These are phyloP conservation scores for Fraxinus sp. DNA, from an alignment of 305 asterid genomes.

Conservation along the genomic window DNA sequence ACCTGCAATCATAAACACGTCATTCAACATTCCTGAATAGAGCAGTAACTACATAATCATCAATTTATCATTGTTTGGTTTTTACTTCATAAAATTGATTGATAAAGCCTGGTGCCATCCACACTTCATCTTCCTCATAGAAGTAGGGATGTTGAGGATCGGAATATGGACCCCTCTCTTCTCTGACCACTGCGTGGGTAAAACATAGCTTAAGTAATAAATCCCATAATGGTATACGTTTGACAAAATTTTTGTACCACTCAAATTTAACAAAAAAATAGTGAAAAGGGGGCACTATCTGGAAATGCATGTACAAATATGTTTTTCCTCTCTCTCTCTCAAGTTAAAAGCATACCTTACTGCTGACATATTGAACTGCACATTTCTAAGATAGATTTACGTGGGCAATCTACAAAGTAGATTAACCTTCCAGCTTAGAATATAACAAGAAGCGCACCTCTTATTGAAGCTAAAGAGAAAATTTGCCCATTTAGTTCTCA, in stretches of 20 bases:
- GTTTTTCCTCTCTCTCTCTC: background rate
- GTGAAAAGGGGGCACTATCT: background rate
- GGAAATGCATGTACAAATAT: background rate
- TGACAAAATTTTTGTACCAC: background rate
- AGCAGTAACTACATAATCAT: background rate
- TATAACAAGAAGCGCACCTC: background rate
- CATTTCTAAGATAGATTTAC: background rate
- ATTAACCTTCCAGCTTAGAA: background rate
- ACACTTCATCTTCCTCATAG: slow-evolving; percentile 93
- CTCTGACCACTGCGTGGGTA: slow-evolving; percentile 76
- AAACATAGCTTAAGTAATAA: slow-evolving; percentile 3
- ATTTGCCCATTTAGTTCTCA: background rate
- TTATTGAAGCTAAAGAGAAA: background rate
- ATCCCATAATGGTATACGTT: background rate
- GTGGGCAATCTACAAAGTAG: background rate
- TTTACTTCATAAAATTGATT: slow-evolving; percentile 88
- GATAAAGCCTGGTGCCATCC: slow-evolving; percentile 99
- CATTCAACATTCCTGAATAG: slow-evolving; percentile 14
- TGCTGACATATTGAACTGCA: background rate
- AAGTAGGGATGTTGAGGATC: slow-evolving; percentile 98
- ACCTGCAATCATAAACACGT: slow-evolving; percentile 49
- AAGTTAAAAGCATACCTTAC: background rate
- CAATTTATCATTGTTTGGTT: slow-evolving; percentile 18
- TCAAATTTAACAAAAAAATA: background rate
- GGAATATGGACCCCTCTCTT: slow-evolving; percentile 78